Evolutionary conservation across 1,284 basidiomycete genomes (phyloP), one percentile per base, ranked within the genome.

Genomic region (Naganishia albida): DNA sequence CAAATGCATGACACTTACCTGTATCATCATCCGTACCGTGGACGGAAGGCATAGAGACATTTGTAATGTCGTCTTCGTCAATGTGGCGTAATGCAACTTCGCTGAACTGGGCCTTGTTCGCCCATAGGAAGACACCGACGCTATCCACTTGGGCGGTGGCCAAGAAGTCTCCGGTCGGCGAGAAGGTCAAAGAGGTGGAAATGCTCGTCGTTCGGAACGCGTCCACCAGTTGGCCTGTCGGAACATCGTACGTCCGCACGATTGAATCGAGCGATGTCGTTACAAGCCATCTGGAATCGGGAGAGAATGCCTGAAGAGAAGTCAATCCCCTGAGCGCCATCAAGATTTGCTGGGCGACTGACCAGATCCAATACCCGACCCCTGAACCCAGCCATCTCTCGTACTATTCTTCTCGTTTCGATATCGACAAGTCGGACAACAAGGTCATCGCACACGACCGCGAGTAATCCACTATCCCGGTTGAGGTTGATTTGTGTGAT

Each of bases 221-320:
- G 74, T 99, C 93, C 60, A 99, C 90, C 42, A 99, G 82, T 30
- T 87, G 84, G 2, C 93, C 92, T 12, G 93, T 93, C 0, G 96
- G 95, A 23, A 99, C 85, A 76, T 99, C 96, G 75, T 93, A 99
- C 0, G 96, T 99, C 51, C 96, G 87, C 70, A 99, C 90, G 54
- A 90, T 84, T 1, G 90, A 91, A 76, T 99, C 96, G 60, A 95
- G 82, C 13, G 93, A 93, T 2, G 91, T 87, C 0, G 88, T 82
- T 43, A 98, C 85, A 44, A 99, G 81, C 95, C 95, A 98, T 67
- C 94, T 83, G 2, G 91, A 94, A 76, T 98, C 93, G 2, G 91
- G 86, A 7, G 94, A 96, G 78, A 97, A 96, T 0, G 89, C 84
- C 91, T 93, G 70, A 12, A 48, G 26, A 18, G 25, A 42, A 10